Evolutionary conservation across 805 yeast genomes (phyloP).

Genomic region (Candida parachauliodes): DNA sequence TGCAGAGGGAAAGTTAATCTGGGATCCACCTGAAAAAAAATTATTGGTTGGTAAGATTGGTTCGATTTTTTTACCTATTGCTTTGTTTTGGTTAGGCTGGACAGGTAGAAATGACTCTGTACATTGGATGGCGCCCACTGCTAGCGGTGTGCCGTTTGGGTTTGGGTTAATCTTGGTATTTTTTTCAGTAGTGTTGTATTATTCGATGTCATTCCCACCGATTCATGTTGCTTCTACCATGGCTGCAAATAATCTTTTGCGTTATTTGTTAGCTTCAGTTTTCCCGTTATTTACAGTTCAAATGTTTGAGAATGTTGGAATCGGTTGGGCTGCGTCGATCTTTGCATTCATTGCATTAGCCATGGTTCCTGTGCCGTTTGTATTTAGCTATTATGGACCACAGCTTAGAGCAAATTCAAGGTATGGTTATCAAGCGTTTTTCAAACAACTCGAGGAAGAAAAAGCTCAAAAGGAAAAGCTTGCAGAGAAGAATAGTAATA

Average conservation of each 20-base stretch:
- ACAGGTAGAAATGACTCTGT: slow-evolving; percentile 49
- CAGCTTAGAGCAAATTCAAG: slow-evolving; percentile 51
- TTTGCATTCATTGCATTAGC: slow-evolving; percentile 65
- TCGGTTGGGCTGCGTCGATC: slow-evolving; percentile 76
- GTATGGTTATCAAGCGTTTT: slow-evolving; percentile 55
- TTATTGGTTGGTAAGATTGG: slow-evolving; percentile 64
- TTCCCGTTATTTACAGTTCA: slow-evolving; percentile 85
- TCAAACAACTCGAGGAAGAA: slow-evolving; percentile 17
- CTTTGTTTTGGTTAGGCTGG: slow-evolving; percentile 84
- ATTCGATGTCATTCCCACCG: slow-evolving; percentile 71
- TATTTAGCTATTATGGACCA: slow-evolving; percentile 59
- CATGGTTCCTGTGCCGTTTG: slow-evolving; percentile 73
- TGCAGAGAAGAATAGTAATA: slow-evolving; percentile 4
- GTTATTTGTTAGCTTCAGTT: slow-evolving; percentile 72
- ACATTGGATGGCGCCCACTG: slow-evolving; percentile 75
- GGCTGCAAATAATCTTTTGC: slow-evolving; percentile 80
- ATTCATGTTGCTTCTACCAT: slow-evolving; percentile 77
- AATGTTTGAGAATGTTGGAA: slow-evolving; percentile 68
- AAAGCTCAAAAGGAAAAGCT: slow-evolving; percentile 11
- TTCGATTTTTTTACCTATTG: slow-evolving; percentile 59
- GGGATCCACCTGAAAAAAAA: slow-evolving; percentile 59
- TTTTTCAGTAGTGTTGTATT: slow-evolving; percentile 65
- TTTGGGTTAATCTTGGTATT: slow-evolving; percentile 70
- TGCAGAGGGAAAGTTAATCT: slow-evolving; percentile 50
- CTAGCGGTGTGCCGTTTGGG: slow-evolving; percentile 78